Percentiles rank a stretch among this genome's conserved stretches.
These are phyloP conservation scores for Capsella bursapastoris DNA, from an alignment of 345 rosid genomes.

Conservation along the genomic window DNA sequence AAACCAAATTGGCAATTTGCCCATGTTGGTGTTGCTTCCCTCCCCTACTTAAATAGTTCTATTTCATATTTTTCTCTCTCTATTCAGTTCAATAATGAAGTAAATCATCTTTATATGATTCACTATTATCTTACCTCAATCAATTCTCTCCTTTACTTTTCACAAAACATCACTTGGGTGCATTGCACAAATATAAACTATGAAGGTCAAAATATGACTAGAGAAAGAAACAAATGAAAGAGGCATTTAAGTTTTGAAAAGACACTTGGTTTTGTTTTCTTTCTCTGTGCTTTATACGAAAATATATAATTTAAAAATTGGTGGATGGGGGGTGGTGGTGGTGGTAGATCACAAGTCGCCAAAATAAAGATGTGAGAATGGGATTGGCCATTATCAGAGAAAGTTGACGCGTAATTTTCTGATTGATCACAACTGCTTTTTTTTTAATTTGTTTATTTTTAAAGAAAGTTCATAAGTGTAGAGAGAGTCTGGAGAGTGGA, in stretches of 20 bases:
- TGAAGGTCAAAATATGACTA: slow-evolving; percentile 10
- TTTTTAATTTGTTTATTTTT: slow-evolving; percentile 19
- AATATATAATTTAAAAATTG: slow-evolving; percentile 17
- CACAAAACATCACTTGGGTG: not conserved
- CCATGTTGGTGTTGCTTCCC: slow-evolving; percentile 39
- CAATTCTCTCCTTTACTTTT: not conserved
- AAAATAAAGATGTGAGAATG: slow-evolving; percentile 34
- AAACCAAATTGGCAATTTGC: slow-evolving; percentile 47
- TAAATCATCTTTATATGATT: slow-evolving; percentile 11
- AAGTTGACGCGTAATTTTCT: slow-evolving; percentile 40
- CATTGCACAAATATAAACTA: not conserved
- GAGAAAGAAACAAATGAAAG: slow-evolving; percentile 10
- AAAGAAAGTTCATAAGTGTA: no score
- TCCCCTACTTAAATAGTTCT: slow-evolving; percentile 28
- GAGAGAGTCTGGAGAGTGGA: slow-evolving; percentile 16
- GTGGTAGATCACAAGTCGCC: slow-evolving; percentile 44
- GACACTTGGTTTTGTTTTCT: slow-evolving; percentile 35
- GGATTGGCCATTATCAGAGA: slow-evolving; percentile 32
- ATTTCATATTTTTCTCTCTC: not conserved
- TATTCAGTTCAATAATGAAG: not conserved
- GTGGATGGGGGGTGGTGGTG: slow-evolving; percentile 50
- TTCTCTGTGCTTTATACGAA: not conserved
- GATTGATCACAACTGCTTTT: slow-evolving; percentile 41
- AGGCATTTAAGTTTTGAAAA: slow-evolving; percentile 15
- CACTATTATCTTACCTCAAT: not conserved